These are phyloP conservation scores for Coemansia sp. DNA, from an alignment of 192 early-diverging fungal species.

Conservation along the genomic window DNA sequence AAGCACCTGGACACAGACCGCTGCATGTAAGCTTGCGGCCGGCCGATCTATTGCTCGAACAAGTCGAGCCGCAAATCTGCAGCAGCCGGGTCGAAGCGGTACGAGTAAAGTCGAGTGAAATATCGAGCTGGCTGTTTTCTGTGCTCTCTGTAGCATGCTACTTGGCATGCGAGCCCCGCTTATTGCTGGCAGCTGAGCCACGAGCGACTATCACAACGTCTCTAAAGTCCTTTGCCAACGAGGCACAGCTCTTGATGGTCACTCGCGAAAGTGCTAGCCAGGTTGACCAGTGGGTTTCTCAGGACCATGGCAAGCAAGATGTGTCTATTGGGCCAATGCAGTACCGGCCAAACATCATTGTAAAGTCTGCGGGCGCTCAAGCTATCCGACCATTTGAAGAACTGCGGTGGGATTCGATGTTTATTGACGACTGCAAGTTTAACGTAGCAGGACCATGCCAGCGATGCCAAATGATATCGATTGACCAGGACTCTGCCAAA, in stretches of 20 bases:
- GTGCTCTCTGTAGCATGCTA: constrained; percentile 52
- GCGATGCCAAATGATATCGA: constrained; percentile 74
- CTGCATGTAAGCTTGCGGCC: constrained; percentile 34
- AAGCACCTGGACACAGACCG: constrained; percentile 31
- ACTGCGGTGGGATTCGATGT: constrained; percentile 55
- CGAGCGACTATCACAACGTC: background rate
- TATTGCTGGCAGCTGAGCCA: constrained; percentile 1
- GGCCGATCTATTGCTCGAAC: constrained; percentile 22
- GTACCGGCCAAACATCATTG: constrained; percentile 72
- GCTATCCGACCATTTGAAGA: constrained; percentile 62
- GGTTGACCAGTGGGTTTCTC: constrained; percentile 55
- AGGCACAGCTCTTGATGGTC: constrained; percentile 70
- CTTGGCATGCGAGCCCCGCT: constrained; percentile 45
- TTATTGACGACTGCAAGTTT: constrained; percentile 4
- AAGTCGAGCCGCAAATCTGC: constrained; percentile 27
- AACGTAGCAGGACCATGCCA: constrained; percentile 60
- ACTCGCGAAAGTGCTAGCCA: constrained; percentile 57
- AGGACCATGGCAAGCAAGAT: constrained; percentile 9
- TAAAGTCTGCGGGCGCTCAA: constrained; percentile 39
- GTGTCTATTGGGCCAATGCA: constrained; percentile 31
- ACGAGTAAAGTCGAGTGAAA: constrained; percentile 21
- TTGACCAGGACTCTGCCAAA: constrained; percentile 63
- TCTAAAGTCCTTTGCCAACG: constrained; percentile 64
- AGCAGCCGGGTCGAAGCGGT: constrained; percentile 19
- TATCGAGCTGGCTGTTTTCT: constrained; percentile 51